A percentile compares a stretch with the other conserved stretches of the same genome.
These are phyloP conservation scores for Ceratobasidium sp. DNA, from an alignment of 1,284 basidiomycete species.

Conservation along the genomic window DNA sequence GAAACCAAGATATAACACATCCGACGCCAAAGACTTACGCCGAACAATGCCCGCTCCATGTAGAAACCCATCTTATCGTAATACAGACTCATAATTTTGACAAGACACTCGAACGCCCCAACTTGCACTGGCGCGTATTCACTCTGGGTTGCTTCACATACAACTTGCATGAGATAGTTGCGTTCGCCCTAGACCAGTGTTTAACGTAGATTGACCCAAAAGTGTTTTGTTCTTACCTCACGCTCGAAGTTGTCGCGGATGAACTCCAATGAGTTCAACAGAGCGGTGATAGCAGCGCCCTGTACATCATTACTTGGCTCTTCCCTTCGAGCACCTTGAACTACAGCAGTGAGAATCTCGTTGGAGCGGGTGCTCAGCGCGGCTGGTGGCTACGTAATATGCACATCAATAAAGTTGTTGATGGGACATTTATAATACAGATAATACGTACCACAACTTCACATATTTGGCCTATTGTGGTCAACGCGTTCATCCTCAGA, in stretches of 20 bases:
- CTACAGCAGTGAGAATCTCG: constrained; percentile 98
- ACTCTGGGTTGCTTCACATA: constrained; percentile 98
- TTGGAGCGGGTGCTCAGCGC: constrained; percentile 90
- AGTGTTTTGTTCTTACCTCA: constrained; percentile 68
- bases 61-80: constrained; percentile 99
- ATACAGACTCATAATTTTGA: constrained; percentile 97
- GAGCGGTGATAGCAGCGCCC: constrained; percentile 91
- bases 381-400: constrained; percentile 79
- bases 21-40: constrained; percentile 66
- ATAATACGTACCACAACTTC: constrained; percentile 84
- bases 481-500: constrained; percentile 88
- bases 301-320: constrained; percentile 95
- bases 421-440: constrained; percentile 26
- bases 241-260: constrained; percentile 98
- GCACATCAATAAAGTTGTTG: constrained; percentile 44
- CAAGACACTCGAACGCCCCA: constrained; percentile 93
- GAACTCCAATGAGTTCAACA: constrained; percentile 97
- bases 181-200: constrained; percentile 82
- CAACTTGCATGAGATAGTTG: constrained; percentile 99
- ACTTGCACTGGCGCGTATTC: constrained; percentile 83
- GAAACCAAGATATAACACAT: constrained; percentile 46
- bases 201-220: constrained; percentile 18
- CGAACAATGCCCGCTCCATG: constrained; percentile 99
- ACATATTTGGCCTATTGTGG: constrained; percentile 97
- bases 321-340: constrained; percentile 97